Evolutionary conservation across 106 monocot species (phyloP), one percentile per base, ranked within the genome.

Genomic region (Dendrobium officinale): DNA sequence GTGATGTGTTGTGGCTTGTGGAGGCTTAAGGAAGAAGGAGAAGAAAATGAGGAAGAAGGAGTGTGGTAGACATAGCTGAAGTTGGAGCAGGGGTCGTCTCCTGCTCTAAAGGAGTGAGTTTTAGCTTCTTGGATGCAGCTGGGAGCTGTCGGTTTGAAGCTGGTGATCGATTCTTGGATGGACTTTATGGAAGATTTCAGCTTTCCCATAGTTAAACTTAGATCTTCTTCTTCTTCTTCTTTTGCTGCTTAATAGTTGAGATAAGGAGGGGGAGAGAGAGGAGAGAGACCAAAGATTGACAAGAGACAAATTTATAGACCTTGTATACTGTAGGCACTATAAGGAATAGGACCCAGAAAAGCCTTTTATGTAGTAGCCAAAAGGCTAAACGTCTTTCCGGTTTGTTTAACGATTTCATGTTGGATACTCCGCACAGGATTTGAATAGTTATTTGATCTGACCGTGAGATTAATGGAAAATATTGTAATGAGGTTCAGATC

Each of bases 11-110:
- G 22, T 24, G 24, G 64, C 2, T 26, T 20, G 24, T 66, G 64
- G 26, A 22, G 64, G 64, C 64, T 66, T 78, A 56, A 67, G 44
- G 82, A 82, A 45, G 83, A 74, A n/a, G 79, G 45, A 26, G 72
- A 73, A 42, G 48, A 51, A 19, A 79, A 79, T 31, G 83, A 73
- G 29, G 79, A 73, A 22, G 54, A 73, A 22, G 54, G 54, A 27
- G 27, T n/a, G 45, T 37, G 6, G 51, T 59, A 20, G 64, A 66
- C 42, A 75, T n/a, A 56, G 54, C 54, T 54, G 54, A 54, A 54
- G 54, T 16, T 54, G 54, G 54, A 54, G 56, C 56, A 56, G 10
- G 19, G 56, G 19, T 19, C 19, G 13, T 56, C 56, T 19, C 61
- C 20, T 61, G 61, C 61, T 61, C 61, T 61, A 61, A 61, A 61